Evolutionary conservation across 2,329 filamentous ascomycete genomes (phyloP).

Genomic region (Trichoderma gracile): DNA sequence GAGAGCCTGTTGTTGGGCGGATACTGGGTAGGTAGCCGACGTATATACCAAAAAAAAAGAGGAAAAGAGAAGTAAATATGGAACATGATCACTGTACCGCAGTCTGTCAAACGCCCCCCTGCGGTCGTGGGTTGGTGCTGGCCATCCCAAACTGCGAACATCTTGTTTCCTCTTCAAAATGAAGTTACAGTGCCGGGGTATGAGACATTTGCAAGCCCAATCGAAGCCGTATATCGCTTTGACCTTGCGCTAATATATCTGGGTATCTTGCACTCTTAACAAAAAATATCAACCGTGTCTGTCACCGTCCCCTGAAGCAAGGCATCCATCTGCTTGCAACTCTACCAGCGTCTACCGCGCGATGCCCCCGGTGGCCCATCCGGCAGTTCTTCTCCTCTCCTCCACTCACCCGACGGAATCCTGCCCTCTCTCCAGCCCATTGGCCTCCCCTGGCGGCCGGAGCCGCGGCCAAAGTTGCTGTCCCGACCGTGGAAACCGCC

Average conservation of each 20-base stretch:
- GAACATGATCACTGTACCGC: too few relatives aligned
- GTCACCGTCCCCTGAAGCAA: background rate
- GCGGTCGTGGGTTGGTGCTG: background rate
- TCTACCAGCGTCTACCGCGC: constrained; percentile 37
- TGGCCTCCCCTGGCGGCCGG: constrained; percentile 39
- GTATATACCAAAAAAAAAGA: background rate
- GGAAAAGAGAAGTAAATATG: background rate
- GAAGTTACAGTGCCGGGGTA: background rate
- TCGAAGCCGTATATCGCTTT: background rate
- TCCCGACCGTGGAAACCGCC: constrained; percentile 33
- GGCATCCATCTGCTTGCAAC: constrained; percentile 4
- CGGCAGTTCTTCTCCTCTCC: constrained; percentile 63
- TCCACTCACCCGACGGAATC: constrained; percentile 62
- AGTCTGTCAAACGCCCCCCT: too few relatives aligned
- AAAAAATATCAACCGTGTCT: background rate
- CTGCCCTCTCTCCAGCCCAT: constrained; percentile 42
- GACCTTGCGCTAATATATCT: constrained; percentile 14
- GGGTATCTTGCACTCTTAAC: constrained; percentile 35
- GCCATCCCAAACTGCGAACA: background rate
- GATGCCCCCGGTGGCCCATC: constrained; percentile 45
- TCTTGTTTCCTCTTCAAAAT: background rate
- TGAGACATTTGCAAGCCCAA: background rate
- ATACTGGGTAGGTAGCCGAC: background rate
- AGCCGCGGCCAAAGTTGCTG: constrained; percentile 38
- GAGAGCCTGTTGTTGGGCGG: constrained; percentile 27